Percentiles rank a stretch among this genome's conserved stretches.
Evolutionary conservation across 108 stramenopile species (phyloP).

Genomic region (Schizochytrium sp.): DNA sequence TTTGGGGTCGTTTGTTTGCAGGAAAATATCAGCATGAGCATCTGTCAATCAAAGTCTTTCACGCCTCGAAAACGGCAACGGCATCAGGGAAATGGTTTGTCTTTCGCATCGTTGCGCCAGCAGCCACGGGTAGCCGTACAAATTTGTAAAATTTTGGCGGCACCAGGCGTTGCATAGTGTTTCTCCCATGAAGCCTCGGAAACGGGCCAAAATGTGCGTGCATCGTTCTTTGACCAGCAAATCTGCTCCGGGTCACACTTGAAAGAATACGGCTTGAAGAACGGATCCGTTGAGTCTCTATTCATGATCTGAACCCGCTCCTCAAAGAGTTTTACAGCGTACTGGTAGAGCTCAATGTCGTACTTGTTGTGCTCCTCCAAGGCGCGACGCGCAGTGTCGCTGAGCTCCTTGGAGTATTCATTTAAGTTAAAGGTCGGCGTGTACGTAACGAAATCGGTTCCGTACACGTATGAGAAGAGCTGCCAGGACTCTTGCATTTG

Average conservation of each 20-base stretch:
- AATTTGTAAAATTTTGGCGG: not conserved
- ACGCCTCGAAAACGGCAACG: not conserved
- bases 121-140: not conserved
- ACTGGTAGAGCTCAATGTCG: conserved; percentile 29
- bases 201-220: not conserved
- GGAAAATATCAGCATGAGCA: not conserved
- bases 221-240: conserved; percentile 11
- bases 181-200: conserved; percentile 15
- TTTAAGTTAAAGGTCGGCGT: conserved; percentile 27
- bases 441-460: conserved; percentile 2
- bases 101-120: not conserved
- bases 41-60: not conserved
- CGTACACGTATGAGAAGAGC: not conserved
- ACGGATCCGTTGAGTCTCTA: not conserved
- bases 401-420: not conserved
- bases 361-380: not conserved
- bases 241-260: not conserved
- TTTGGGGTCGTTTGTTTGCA: conserved; percentile 8
- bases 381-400: not conserved
- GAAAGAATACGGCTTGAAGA: not conserved
- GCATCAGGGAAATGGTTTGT: conserved; percentile 8
- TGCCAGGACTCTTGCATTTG: not conserved
- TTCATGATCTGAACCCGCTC: not conserved
- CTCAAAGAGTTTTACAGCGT: not conserved
- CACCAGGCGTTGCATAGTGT: not conserved